These are phyloP conservation scores for Venustampulla echinocandica DNA, from an alignment of 495 filamentous ascomycete species.

Conservation along the genomic window DNA sequence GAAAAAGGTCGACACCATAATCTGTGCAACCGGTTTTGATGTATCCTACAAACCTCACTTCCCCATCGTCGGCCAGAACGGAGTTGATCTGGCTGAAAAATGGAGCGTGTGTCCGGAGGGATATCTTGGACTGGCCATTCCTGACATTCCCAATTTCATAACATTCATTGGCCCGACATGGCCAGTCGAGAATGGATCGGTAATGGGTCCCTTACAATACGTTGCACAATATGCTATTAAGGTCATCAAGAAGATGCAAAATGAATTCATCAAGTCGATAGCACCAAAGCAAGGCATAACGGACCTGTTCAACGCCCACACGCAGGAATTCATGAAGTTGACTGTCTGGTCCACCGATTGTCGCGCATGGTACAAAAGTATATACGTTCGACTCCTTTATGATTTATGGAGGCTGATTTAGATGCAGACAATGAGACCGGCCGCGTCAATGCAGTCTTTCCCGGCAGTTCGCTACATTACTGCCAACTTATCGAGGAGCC, in stretches of 20 bases:
- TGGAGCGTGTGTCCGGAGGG: conserved; percentile 50
- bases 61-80: conserved; percentile 42
- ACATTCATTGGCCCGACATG: conserved; percentile 16
- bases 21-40: conserved; percentile 63
- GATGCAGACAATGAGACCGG: conserved; percentile 16
- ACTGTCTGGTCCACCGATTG: conserved; percentile 43
- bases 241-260: conserved; percentile 50
- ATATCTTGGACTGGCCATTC: conserved; percentile 54
- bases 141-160: conserved; percentile 53
- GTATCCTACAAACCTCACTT: conserved; percentile 49
- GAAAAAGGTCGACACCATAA: conserved; percentile 47
- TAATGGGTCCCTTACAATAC: conserved; percentile 8
- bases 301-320: conserved; percentile 52
- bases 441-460: conserved; percentile 11
- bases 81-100: conserved; percentile 40
- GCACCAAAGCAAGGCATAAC: conserved; percentile 46
- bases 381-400: background rate
- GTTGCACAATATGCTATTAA: conserved; percentile 23
- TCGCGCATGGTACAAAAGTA: conserved; percentile 28
- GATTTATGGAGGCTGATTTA: background rate
- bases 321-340: conserved; percentile 51
- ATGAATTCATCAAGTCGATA: conserved; percentile 53
- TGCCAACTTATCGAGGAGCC: conserved; percentile 10
- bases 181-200: conserved; percentile 15
- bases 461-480: conserved; percentile 12